These are phyloP conservation scores for Kwoniella shandongensis DNA, from an alignment of 768 basidiomycete genomes.

Conservation along the genomic window DNA sequence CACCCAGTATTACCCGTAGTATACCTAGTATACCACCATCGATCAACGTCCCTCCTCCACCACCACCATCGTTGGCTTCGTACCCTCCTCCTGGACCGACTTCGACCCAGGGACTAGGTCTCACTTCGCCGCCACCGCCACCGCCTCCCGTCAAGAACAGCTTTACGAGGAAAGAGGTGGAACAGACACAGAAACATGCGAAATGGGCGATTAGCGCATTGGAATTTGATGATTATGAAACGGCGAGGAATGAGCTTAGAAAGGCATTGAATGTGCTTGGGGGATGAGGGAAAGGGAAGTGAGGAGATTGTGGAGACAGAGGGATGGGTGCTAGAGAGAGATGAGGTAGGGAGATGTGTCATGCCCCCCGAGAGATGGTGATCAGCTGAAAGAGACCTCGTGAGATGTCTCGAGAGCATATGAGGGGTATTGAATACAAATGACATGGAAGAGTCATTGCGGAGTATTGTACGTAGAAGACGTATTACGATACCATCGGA, in stretches of 20 bases:
- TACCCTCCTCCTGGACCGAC: slow-evolving; percentile 30
- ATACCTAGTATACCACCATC: slow-evolving; percentile 35
- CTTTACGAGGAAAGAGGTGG: slow-evolving; percentile 57
- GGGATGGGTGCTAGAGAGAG: too few species aligned
- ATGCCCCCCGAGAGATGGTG: too few species aligned
- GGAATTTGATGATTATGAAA: slow-evolving; percentile 89
- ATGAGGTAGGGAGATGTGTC: too few species aligned
- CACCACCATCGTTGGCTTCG: slow-evolving; percentile 40
- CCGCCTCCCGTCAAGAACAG: slow-evolving; percentile 22
- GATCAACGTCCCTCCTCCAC: slow-evolving; percentile 27
- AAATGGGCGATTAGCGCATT: slow-evolving; percentile 90
- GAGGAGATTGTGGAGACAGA: too few species aligned
- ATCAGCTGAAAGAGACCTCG: too few species aligned
- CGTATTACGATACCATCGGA: too few species aligned
- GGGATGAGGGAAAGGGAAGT: slow-evolving; percentile 11
- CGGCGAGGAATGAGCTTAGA: slow-evolving; percentile 78
- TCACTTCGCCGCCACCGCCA: slow-evolving; percentile 32
- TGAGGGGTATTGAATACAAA: too few species aligned
- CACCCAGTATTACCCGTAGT: neutral
- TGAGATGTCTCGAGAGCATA: too few species aligned
- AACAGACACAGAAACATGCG: slow-evolving; percentile 85
- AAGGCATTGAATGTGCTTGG: slow-evolving; percentile 63
- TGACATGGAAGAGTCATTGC: too few species aligned
- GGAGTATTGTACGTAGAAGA: too few species aligned
- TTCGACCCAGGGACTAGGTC: slow-evolving; percentile 30